phyloP scores from a whole-genome alignment of 192 early-diverging fungal genomes.

The Pilaira anomala region DNA sequence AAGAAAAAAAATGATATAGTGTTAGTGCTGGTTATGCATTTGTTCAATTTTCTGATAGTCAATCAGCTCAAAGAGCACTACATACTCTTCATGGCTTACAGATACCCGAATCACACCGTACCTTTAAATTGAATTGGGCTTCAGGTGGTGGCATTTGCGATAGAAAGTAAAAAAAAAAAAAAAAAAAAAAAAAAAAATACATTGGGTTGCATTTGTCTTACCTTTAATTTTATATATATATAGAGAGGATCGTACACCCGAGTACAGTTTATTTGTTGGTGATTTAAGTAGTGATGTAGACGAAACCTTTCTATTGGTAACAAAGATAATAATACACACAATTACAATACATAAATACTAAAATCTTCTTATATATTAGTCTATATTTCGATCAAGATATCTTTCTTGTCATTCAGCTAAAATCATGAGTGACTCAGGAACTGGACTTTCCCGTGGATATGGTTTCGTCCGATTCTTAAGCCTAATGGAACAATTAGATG shows the following conservation, averaged over 20 bases:
- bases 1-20: conserved; percentile 23
- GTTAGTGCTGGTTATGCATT: conserved; percentile 89
- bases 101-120: conserved; percentile 78
- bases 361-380: not conserved
- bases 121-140: conserved; percentile 97
- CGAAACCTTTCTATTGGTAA: conserved; percentile 77
- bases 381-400: conserved; percentile 73
- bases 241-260: conserved; percentile 64
- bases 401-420: conserved; percentile 86
- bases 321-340: conserved; percentile 3
- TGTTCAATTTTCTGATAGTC: conserved; percentile 72
- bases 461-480: conserved; percentile 93
- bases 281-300: conserved; percentile 89
- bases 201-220: not conserved
- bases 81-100: conserved; percentile 70
- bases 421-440: conserved; percentile 86
- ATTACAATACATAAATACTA: conserved; percentile 12
- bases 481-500: conserved; percentile 84
- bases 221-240: conserved; percentile 10
- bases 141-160: conserved; percentile 71
- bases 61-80: conserved; percentile 70
- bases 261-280: conserved; percentile 95
- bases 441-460: conserved; percentile 82
- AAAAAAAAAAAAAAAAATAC: not conserved
- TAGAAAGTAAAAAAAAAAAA: conserved; percentile 40